Conservation (phyloP, 371 early-diverging fungal genomes). For the Coemansia sp. region DNA sequence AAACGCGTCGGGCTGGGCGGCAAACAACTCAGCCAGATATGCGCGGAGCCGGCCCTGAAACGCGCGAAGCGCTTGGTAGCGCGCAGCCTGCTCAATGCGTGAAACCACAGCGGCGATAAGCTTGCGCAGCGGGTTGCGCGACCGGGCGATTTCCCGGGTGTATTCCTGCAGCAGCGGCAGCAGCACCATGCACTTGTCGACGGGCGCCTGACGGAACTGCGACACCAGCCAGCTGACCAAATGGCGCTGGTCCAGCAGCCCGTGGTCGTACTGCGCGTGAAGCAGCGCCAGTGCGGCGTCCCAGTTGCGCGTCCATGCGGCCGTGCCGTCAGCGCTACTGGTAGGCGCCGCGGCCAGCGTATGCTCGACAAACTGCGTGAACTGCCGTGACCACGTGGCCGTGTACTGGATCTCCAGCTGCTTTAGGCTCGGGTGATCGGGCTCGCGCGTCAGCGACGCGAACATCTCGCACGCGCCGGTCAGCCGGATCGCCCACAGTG, state of each 20-base stretch:
- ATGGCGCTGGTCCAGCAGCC: constrained; percentile 68
- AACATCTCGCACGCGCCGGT: constrained; percentile 65
- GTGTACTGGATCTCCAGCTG: constrained; percentile 28
- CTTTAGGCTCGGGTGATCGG: constrained; percentile 31
- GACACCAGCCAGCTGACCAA: constrained; percentile 65
- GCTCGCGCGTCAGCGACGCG: constrained; percentile 48
- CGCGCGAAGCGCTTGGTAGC: constrained; percentile 13
- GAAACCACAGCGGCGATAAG: constrained; percentile 56
- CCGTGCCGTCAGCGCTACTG: constrained; percentile 29
- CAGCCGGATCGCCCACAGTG: constrained; percentile 74
- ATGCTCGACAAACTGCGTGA: constrained; percentile 32
- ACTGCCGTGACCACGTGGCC: constrained; percentile 35
- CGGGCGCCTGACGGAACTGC: constrained; percentile 53
- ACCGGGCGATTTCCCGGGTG: constrained; percentile 62
- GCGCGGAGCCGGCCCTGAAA: constrained; percentile 12
- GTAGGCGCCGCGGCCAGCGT: constrained; percentile 27
- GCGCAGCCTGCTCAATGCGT: constrained; percentile 24
- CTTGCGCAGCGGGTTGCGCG: constrained; percentile 66
- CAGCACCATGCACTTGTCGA: constrained; percentile 66
- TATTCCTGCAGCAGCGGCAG: constrained; percentile 68
- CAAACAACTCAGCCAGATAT: constrained; percentile 23
- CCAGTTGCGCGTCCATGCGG: constrained; percentile 63
- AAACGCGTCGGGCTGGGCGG: constrained; percentile 35
- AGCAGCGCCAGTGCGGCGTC: constrained; percentile 63
- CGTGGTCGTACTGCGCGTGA: constrained; percentile 72